A percentile compares a stretch with the other conserved stretches of the same genome.
Evolutionary conservation across 2,329 filamentous ascomycete species (phyloP).

Genomic region (Orbilia blumenaviensis): DNA sequence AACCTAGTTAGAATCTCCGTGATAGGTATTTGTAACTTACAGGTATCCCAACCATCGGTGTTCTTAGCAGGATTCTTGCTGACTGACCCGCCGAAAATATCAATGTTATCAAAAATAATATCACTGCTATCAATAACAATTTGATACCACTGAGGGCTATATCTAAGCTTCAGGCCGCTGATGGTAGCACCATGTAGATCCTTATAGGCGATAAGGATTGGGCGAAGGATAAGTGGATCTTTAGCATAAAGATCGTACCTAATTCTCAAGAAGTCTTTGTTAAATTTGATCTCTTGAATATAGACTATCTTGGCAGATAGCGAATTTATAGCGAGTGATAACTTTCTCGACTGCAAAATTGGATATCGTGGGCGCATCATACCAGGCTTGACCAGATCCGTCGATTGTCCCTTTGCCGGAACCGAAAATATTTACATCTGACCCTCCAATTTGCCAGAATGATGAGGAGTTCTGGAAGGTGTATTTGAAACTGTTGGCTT

Average conservation of each 20-base stretch:
- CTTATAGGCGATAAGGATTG: constrained; percentile 68
- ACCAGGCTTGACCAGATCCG: constrained; percentile 72
- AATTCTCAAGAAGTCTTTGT: too few species aligned
- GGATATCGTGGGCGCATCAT: not conserved
- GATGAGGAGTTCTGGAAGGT: constrained; percentile 73
- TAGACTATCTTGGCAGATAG: too few species aligned
- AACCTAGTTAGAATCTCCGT: too few species aligned
- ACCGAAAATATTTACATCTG: constrained; percentile 74
- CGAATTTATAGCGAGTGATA: too few species aligned
- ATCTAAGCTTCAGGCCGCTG: constrained; percentile 69
- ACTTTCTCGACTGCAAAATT: not conserved
- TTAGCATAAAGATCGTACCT: constrained; percentile 69
- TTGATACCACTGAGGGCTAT: constrained; percentile 72
- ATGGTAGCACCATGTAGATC: constrained; percentile 69
- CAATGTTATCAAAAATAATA: constrained; percentile 71
- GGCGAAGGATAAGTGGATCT: constrained; percentile 69
- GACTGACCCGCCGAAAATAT: constrained; percentile 68
- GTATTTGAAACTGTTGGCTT: constrained; percentile 71
- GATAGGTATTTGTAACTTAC: constrained; percentile 5
- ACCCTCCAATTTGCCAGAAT: constrained; percentile 74
- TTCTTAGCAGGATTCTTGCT: constrained; percentile 70
- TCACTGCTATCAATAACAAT: constrained; percentile 73
- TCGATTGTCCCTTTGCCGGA: constrained; percentile 67
- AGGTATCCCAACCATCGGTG: constrained; percentile 73
- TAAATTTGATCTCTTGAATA: too few species aligned